These are phyloP conservation scores for Gastrodia elata DNA, from an alignment of 106 monocot genomes.

Conservation along the genomic window DNA sequence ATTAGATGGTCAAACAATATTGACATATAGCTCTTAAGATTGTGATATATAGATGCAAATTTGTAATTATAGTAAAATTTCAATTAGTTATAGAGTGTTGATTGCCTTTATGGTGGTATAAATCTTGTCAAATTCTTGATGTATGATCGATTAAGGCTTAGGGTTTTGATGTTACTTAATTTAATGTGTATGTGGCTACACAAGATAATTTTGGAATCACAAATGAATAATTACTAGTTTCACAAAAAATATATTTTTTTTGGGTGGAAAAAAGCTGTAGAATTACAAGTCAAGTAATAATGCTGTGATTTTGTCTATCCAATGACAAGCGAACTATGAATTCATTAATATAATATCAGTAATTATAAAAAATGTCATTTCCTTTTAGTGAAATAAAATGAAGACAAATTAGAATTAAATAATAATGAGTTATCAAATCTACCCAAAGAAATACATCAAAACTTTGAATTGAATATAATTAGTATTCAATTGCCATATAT, in stretches of 20 bases:
- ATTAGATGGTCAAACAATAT: neutral
- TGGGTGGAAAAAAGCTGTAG: neutral
- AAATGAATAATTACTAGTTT: neutral
- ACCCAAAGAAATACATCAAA: neutral
- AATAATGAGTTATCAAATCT: no score
- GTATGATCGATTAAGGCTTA: neutral
- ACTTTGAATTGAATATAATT: neutral
- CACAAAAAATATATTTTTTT: no score
- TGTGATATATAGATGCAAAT: neutral
- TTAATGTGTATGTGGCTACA: neutral
- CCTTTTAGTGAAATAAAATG: no score
- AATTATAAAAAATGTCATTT: no score
- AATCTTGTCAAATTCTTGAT: neutral
- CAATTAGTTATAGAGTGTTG: neutral
- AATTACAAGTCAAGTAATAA: neutral
- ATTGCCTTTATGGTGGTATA: neutral
- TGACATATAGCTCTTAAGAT: neutral
- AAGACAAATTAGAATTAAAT: no score
- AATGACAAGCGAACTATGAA: no score
- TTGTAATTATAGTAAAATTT: neutral
- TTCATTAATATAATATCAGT: no score
- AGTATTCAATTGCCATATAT: neutral
- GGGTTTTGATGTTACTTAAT: no score
- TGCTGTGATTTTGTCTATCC: no score
- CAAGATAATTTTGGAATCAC: neutral